Percentiles rank a stretch among this genome's conserved stretches.
These are phyloP conservation scores for Polytrichum formosum DNA, from an alignment of 225 moss, liverwort and hornwort genomes.

Conservation along the genomic window DNA sequence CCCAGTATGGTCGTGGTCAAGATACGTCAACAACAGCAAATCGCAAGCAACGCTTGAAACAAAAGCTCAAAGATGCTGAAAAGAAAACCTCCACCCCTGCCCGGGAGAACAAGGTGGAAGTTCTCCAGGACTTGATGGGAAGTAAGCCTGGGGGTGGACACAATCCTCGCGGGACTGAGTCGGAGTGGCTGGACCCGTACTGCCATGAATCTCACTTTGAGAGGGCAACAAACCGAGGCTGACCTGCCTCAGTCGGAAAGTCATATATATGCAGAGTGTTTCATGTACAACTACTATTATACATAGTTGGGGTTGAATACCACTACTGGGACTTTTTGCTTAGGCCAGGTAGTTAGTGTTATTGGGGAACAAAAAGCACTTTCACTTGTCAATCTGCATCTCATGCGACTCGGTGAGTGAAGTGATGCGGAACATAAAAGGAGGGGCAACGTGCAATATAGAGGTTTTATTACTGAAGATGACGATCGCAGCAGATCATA, in stretches of 20 bases:
- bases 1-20: constrained; percentile 59
- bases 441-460: background rate
- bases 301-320: background rate
- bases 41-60: constrained; percentile 90
- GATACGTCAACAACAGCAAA: constrained; percentile 58
- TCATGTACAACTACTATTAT: background rate
- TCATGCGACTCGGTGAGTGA: background rate
- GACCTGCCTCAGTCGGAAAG: constrained; percentile 22
- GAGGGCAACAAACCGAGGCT: constrained; percentile 59
- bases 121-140: constrained; percentile 95
- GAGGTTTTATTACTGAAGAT: background rate
- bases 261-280: background rate
- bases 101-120: constrained; percentile 99
- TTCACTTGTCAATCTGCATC: background rate
- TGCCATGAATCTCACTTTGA: constrained; percentile 98
- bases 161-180: constrained; percentile 46
- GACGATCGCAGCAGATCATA: background rate
- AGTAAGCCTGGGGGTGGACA: constrained; percentile 40
- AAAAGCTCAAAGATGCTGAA: constrained; percentile 93
- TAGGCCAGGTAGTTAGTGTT: background rate
- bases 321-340: background rate
- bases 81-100: constrained; percentile 62
- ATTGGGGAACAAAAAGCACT: background rate
- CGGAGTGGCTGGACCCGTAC: constrained; percentile 96
- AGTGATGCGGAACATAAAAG: background rate